A percentile compares a stretch with the other conserved stretches of the same genome.
phyloP scores from a whole-genome alignment of 2,329 filamentous ascomycete species.

The Phoma herbarum region DNA sequence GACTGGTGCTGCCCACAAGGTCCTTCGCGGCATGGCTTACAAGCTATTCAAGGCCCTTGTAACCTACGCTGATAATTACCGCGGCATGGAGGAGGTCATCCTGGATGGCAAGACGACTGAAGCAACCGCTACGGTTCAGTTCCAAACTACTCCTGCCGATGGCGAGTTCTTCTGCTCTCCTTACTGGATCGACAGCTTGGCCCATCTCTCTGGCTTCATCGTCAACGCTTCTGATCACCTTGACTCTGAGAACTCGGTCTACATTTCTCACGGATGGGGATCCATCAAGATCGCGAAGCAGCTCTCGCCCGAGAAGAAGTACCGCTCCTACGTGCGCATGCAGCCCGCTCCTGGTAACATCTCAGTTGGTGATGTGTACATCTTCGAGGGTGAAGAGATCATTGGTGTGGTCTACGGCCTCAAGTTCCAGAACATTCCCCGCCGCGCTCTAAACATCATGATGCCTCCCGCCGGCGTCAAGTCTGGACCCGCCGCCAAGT shows the following conservation, averaged over 20 bases:
- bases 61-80: conserved; percentile 65
- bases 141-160: conserved; percentile 62
- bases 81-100: conserved; percentile 67
- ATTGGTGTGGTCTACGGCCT: conserved; percentile 68
- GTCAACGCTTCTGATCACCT: conserved; percentile 67
- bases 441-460: conserved; percentile 71
- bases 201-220: conserved; percentile 67
- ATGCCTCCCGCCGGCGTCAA: conserved; percentile 66
- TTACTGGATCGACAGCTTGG: conserved; percentile 67
- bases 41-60: conserved; percentile 72
- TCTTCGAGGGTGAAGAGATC: conserved; percentile 67
- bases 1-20: conserved; percentile 73
- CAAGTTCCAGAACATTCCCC: conserved; percentile 73
- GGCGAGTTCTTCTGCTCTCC: conserved; percentile 67
- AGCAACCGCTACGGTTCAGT: conserved; percentile 63
- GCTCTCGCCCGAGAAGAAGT: conserved; percentile 61
- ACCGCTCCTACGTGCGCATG: conserved; percentile 70
- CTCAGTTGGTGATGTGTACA: conserved; percentile 67
- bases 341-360: conserved; percentile 64
- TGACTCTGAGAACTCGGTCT: conserved; percentile 67
- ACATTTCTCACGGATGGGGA: conserved; percentile 70
- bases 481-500: conserved; percentile 41
- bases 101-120: conserved; percentile 65
- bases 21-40: conserved; percentile 79
- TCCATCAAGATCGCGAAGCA: conserved; percentile 65